Conservation (phyloP, 768 basidiomycete genomes). For the Infundibulicybe gibba region DNA sequence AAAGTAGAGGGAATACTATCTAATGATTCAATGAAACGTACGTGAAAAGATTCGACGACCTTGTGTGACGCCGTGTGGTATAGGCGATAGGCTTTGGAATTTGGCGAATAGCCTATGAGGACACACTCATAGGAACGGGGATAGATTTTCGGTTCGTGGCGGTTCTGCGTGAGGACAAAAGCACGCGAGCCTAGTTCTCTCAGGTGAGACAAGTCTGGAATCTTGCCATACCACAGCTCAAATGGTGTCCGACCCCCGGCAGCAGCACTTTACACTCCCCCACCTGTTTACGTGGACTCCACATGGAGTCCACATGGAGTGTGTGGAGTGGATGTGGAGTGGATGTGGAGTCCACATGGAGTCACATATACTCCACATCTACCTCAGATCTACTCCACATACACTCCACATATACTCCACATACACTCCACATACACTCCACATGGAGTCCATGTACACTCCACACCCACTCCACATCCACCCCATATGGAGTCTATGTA, state of each 20-base stretch:
- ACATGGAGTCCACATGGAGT: too few relatives aligned
- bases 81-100: slow-evolving; percentile 28
- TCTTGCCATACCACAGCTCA: slow-evolving; percentile 15
- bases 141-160: slow-evolving; percentile 22
- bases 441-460: too few relatives aligned
- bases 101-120: slow-evolving; percentile 30
- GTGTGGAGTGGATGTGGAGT: too few relatives aligned
- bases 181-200: slow-evolving; percentile 27
- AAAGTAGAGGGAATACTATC: slow-evolving; percentile 9
- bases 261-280: too few relatives aligned
- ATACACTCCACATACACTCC: too few relatives aligned
- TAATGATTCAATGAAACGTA: slow-evolving; percentile 20
- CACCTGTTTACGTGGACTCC: too few relatives aligned
- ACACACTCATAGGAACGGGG: slow-evolving; percentile 24
- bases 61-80: slow-evolving; percentile 16
- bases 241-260: slow-evolving; percentile 12
- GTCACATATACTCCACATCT: too few relatives aligned
- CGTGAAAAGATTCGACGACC: slow-evolving; percentile 17
- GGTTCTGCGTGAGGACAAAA: slow-evolving; percentile 29
- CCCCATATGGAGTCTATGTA: too few relatives aligned
- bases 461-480: too few relatives aligned
- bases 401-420: too few relatives aligned
- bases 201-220: slow-evolving; percentile 19
- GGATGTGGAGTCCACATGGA: too few relatives aligned
- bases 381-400: too few relatives aligned